Conservation (phyloP, 257 asterid species). For the Penstemon davidsonii region DNA sequence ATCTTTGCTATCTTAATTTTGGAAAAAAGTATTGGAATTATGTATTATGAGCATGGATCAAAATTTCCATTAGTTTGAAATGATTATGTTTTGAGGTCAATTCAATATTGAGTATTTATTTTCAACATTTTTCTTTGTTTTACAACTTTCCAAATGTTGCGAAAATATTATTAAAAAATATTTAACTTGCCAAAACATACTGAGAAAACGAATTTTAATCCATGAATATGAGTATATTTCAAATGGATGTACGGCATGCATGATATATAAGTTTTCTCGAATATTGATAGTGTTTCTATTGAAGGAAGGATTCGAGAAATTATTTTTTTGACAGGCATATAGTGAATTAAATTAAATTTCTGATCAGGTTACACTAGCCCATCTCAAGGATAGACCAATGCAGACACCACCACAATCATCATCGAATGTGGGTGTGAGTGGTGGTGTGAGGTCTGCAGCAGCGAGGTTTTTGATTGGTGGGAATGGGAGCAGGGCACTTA, state of each 20-base stretch:
- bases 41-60: neutral
- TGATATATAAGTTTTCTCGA: no score
- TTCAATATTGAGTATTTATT: no score
- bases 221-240: no score
- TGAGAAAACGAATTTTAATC: no score
- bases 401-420: constrained; percentile 67
- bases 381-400: constrained; percentile 84
- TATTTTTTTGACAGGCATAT: neutral
- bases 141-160: no score
- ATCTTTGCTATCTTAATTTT: no score
- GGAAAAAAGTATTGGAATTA: no score
- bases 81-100: neutral
- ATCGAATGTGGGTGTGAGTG: constrained; percentile 72
- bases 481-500: constrained; percentile 89
- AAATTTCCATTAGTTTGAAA: neutral
- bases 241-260: no score
- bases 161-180: no score
- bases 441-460: constrained; percentile 98
- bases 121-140: no score
- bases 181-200: no score
- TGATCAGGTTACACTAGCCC: constrained; percentile 81
- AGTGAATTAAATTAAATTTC: constrained; percentile 26
- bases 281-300: neutral
- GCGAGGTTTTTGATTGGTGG: constrained; percentile 86
- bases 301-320: neutral